Percentiles rank a stretch among this genome's conserved stretches.
Conservation (phyloP, 2,329 filamentous ascomycete species). For the Pyrenophora teres region DNA sequence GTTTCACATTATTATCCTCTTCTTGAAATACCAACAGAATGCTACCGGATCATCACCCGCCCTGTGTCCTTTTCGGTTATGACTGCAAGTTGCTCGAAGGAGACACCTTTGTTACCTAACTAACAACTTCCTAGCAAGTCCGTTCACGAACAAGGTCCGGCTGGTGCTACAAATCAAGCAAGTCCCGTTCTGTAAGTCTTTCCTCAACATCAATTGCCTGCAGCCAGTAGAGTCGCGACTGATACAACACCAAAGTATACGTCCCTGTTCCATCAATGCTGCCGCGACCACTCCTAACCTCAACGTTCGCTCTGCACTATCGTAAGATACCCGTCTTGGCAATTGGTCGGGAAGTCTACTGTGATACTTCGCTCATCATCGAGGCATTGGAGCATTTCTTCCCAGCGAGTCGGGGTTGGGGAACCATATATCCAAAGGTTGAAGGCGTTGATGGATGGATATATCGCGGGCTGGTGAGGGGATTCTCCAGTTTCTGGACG, state of each 20-base stretch:
- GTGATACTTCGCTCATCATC: slow-evolving; percentile 43
- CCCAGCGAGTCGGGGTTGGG: slow-evolving; percentile 33
- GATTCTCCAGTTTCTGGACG: slow-evolving; percentile 50
- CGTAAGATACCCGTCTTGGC: slow-evolving; percentile 45
- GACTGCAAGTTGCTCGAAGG: slow-evolving; percentile 22
- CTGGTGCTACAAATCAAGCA: slow-evolving; percentile 45
- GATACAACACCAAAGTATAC: slow-evolving; percentile 28
- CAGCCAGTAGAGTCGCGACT: no score
- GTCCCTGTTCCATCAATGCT: slow-evolving; percentile 49
- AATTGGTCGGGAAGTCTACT: slow-evolving; percentile 43
- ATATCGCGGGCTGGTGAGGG: slow-evolving; percentile 46
- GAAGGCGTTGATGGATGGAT: slow-evolving; percentile 32
- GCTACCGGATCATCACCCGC: slow-evolving; percentile 2
- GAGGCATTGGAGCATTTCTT: slow-evolving; percentile 43
- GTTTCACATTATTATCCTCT: no score
- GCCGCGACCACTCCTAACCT: slow-evolving; percentile 44
- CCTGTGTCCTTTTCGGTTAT: slow-evolving; percentile 34
- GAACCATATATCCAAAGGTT: slow-evolving; percentile 43
- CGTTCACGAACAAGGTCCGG: slow-evolving; percentile 47
- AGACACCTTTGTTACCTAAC: neutral
- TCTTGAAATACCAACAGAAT: no score
- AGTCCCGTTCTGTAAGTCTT: slow-evolving; percentile 42
- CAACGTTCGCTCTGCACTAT: slow-evolving; percentile 47
- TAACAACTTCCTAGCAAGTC: slow-evolving; percentile 25
- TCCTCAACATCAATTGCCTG: neutral